Base-by-base conservation (phyloP, 2,329 filamentous ascomycete genomes). In the Claviceps maximensis region DNA sequence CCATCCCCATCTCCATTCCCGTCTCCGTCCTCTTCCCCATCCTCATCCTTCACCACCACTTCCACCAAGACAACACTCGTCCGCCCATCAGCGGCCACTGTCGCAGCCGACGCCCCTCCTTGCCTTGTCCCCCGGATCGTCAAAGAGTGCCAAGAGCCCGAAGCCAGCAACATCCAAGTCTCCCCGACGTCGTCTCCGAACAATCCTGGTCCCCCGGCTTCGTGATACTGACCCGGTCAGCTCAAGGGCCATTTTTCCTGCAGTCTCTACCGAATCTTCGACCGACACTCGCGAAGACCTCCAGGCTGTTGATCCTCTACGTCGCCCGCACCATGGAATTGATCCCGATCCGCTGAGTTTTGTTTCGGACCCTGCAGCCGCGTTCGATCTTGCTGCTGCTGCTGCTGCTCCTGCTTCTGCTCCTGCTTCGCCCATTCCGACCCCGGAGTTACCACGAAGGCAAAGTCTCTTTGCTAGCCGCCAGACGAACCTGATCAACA, bases 381-480 rank as follows among this genome's bases (percentile, higher is more conserved):
- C 64, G 48, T 67, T 55, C 54, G 2, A 38, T 17, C 33, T 38
- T 38, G 13, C 33, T 38, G 12, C 33, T 38, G 33, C 33, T 15
- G 33, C 33, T 15, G 3, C 33, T 17, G 63, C 55, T 12, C 52
- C 58, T 27, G 51, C 54, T 44, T 42, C 49, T 36, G 23, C 53
- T 57, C 31, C 19, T 19, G 58, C 58, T 42, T 59, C 57, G 52
- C 55, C 58, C 38, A 59, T 54, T 27, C 58, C 60, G 17, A 61
- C 58, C 48, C 50, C 50, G 57, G 46, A 54, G 41, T 45, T 51
- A 41, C n/a, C 44, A 50, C 55, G 63, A 31, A 63, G 63, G 50
- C 65, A 68, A 55, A 67, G 65, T 57, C 62, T 67, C 47, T 57
- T 68, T 19, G 65, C 67, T 67, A 74, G 62, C 62, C 68, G 63